Evolutionary conservation across 2,329 filamentous ascomycete species (phyloP).

Genomic region (Lasiodiplodia sp.): DNA sequence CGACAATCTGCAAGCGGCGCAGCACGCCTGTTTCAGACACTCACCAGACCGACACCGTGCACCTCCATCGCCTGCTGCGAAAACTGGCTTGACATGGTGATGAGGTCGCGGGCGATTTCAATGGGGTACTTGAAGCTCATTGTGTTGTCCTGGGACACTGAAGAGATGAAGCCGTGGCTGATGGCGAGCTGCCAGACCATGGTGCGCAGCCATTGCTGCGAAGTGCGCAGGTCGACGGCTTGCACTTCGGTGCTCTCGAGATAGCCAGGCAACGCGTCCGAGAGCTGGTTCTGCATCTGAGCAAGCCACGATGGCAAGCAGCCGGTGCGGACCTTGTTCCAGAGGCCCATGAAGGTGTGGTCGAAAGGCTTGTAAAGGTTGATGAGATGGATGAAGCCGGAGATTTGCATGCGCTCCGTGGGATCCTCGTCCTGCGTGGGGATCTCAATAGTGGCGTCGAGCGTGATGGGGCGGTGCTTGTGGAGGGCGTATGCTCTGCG

Average conservation of each 20-base stretch:
- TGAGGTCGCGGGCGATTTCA: constrained; percentile 66
- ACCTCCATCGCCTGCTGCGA: constrained; percentile 77
- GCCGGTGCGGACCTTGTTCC: constrained; percentile 65
- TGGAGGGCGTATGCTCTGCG: constrained; percentile 69
- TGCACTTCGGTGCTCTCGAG: constrained; percentile 70
- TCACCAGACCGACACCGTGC: constrained; percentile 75
- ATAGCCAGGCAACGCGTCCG: constrained; percentile 62
- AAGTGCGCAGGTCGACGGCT: constrained; percentile 72
- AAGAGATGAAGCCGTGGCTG: constrained; percentile 69
- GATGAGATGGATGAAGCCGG: constrained; percentile 67
- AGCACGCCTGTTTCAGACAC: constrained; percentile 41
- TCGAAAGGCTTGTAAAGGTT: constrained; percentile 69
- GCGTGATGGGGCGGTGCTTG: constrained; percentile 68
- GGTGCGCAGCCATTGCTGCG: constrained; percentile 73
- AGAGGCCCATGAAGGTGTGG: constrained; percentile 68
- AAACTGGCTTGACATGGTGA: constrained; percentile 72
- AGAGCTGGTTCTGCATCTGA: constrained; percentile 59
- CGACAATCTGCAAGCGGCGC: constrained; percentile 5
- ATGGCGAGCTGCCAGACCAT: constrained; percentile 78
- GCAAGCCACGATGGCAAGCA: constrained; percentile 56
- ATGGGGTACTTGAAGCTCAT: constrained; percentile 70
- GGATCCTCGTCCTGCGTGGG: constrained; percentile 59
- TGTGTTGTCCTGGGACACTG: constrained; percentile 63
- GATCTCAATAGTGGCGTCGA: constrained; percentile 65
- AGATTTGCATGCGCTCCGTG: constrained; percentile 62